phyloP scores from a whole-genome alignment of 169 alveolate species.

The Eimeria praecox region DNA sequence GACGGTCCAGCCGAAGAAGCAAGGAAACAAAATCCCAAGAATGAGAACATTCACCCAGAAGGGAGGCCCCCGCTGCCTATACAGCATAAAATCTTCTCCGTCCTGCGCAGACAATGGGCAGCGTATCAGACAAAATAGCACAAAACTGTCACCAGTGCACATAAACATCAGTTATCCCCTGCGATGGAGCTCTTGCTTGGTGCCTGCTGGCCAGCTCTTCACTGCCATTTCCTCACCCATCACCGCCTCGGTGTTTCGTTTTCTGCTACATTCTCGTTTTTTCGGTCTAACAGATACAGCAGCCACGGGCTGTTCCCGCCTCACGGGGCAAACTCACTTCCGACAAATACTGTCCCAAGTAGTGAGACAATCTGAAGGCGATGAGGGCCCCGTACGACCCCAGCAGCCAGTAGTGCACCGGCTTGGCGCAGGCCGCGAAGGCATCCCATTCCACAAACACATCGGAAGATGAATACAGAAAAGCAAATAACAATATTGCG shows the following conservation, averaged over 20 bases:
- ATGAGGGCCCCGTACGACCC: constrained; percentile 87
- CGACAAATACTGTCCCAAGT: constrained; percentile 86
- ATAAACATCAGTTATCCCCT: neutral
- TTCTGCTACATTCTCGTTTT: too few species aligned
- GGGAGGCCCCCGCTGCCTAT: constrained; percentile 87
- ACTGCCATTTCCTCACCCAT: too few species aligned
- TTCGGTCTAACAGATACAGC: neutral
- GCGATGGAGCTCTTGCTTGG: too few species aligned
- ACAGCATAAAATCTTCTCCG: constrained; percentile 86
- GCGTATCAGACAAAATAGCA: neutral
- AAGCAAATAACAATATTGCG: constrained; percentile 86
- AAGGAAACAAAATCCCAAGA: constrained; percentile 86
- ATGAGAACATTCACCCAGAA: constrained; percentile 86
- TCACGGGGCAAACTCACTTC: constrained; percentile 81
- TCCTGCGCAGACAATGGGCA: constrained; percentile 52
- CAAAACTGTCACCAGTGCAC: neutral
- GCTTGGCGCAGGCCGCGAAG: constrained; percentile 86
- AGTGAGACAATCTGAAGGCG: constrained; percentile 86
- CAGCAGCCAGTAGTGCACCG: constrained; percentile 89
- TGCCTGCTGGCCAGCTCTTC: too few species aligned
- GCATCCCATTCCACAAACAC: constrained; percentile 88
- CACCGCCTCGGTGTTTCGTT: too few species aligned
- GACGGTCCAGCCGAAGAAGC: constrained; percentile 87
- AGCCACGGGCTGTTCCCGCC: too few species aligned
- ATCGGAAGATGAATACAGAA: constrained; percentile 87